Evolutionary conservation across 2,329 filamentous ascomycete species (phyloP).

Genomic region (Phialophora expanda): DNA sequence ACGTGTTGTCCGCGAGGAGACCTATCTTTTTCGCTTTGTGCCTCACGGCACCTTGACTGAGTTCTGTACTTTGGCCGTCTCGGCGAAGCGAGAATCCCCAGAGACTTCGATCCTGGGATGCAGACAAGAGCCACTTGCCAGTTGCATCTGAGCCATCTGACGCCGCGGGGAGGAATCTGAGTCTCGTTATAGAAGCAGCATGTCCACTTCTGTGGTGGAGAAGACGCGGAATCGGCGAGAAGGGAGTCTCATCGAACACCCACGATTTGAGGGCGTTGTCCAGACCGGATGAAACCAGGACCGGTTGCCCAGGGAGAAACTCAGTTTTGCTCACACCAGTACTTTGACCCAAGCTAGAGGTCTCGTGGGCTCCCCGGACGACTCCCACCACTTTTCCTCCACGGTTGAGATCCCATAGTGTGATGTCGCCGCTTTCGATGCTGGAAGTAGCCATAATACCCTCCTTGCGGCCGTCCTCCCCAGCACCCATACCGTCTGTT

Average conservation of each 20-base stretch:
- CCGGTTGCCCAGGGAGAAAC: conserved; percentile 85
- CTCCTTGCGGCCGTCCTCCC: conserved; percentile 79
- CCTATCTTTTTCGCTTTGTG: conserved; percentile 81
- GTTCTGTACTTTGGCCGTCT: conserved; percentile 89
- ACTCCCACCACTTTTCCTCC: conserved; percentile 86
- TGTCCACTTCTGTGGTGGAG: conserved; percentile 88
- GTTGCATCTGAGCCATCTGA: conserved; percentile 86
- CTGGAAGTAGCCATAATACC: conserved; percentile 95
- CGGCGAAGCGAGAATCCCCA: conserved; percentile 96
- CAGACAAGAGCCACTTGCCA: conserved; percentile 93
- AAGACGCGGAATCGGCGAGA: conserved; percentile 82
- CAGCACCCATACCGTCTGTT: conserved; percentile 85
- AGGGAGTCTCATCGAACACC: conserved; percentile 93
- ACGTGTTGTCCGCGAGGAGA: conserved; percentile 31
- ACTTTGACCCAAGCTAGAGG: conserved; percentile 62
- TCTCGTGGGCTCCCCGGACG: conserved; percentile 82
- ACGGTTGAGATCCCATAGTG: conserved; percentile 93
- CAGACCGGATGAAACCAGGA: conserved; percentile 85
- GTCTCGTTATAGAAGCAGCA: conserved; percentile 78
- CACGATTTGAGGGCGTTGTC: conserved; percentile 95
- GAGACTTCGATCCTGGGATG: conserved; percentile 84
- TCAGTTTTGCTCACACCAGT: conserved; percentile 82
- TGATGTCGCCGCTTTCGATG: conserved; percentile 79
- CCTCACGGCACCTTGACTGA: conserved; percentile 87
- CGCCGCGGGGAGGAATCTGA: conserved; percentile 84